Conservation (phyloP, 2,329 filamentous ascomycete genomes). For the Coccinonectria pachysandricola region DNA sequence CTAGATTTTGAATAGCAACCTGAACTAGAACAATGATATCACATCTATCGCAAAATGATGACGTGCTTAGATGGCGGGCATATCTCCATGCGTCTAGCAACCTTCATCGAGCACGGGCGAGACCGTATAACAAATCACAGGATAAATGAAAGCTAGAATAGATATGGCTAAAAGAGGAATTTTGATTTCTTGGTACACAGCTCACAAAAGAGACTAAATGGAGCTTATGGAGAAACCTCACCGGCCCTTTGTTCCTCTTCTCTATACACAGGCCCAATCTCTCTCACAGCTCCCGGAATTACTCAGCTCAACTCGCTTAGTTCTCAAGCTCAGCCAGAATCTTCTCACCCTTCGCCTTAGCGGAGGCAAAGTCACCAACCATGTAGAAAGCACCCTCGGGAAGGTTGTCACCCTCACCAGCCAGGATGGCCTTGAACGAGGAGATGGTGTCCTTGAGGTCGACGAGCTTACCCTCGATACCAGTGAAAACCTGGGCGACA, state of each 20-base stretch:
- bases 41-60: constrained; percentile 1
- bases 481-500: constrained; percentile 71
- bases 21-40: too few species aligned
- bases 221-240: constrained; percentile 42
- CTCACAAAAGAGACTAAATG: constrained; percentile 49
- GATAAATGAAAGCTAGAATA: constrained; percentile 18
- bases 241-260: constrained; percentile 40
- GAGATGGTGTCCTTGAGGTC: constrained; percentile 97
- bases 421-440: constrained; percentile 95
- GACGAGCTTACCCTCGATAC: constrained; percentile 92
- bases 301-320: constrained; percentile 30
- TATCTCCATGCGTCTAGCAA: too few species aligned
- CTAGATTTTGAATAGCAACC: too few species aligned
- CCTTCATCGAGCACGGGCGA: too few species aligned
- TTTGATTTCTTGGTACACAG: constrained; percentile 51
- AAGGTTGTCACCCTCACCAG: constrained; percentile 89
- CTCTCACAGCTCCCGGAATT: constrained; percentile 25
- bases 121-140: too few species aligned
- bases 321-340: constrained; percentile 90
- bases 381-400: constrained; percentile 96
- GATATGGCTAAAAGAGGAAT: constrained; percentile 33
- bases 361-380: constrained; percentile 92
- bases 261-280: constrained; percentile 45
- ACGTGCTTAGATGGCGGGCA: too few species aligned
- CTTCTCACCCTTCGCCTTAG: constrained; percentile 97